phyloP scores from a whole-genome alignment of 371 early-diverging fungal species.

The Rhizopus microsporus region DNA sequence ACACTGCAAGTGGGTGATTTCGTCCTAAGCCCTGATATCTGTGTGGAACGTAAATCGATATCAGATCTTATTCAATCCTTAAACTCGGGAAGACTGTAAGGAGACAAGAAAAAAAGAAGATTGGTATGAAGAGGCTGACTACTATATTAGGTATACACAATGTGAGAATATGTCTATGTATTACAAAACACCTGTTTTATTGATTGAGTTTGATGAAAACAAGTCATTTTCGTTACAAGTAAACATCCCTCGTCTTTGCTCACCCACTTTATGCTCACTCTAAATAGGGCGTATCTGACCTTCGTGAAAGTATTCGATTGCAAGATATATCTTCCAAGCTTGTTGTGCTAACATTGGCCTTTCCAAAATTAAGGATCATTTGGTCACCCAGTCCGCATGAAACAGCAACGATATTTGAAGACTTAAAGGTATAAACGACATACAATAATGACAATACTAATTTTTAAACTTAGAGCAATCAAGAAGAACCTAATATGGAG shows the following conservation, averaged over 20 bases:
- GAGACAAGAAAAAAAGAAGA: not conserved
- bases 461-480: conserved; percentile 55
- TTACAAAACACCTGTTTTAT: conserved; percentile 79
- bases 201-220: conserved; percentile 94
- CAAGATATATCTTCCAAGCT: conserved; percentile 76
- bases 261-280: conserved; percentile 2
- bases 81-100: conserved; percentile 84
- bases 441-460: not conserved
- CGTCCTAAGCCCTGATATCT: conserved; percentile 82
- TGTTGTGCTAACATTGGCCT: conserved; percentile 77
- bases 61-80: conserved; percentile 88
- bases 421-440: conserved; percentile 71
- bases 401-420: conserved; percentile 86
- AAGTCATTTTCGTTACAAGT: conserved; percentile 52
- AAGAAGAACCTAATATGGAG: conserved; percentile 73
- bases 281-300: conserved; percentile 48
- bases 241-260: not conserved
- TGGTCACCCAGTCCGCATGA: conserved; percentile 91
- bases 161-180: conserved; percentile 86
- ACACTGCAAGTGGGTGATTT: conserved; percentile 97
- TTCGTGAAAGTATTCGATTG: conserved; percentile 56
- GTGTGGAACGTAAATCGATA: conserved; percentile 95
- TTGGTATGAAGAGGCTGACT: not conserved
- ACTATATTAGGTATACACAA: conserved; percentile 73
- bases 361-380: conserved; percentile 83